Evolutionary conservation across 371 early-diverging fungal genomes (phyloP).

Genomic region (Batkoa obscura): DNA sequence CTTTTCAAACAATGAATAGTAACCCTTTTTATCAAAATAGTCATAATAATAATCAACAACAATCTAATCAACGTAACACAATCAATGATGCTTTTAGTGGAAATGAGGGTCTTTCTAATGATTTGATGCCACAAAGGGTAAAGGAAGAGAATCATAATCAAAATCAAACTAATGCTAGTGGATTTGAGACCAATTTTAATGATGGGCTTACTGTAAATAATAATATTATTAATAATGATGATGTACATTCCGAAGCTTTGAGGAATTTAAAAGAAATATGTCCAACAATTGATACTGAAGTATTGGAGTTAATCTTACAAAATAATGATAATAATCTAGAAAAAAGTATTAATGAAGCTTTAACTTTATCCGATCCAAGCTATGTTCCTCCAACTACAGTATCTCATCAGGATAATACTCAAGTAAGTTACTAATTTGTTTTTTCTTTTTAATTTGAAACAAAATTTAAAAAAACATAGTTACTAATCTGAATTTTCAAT

Average conservation of each 20-base stretch:
- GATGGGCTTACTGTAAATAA: neutral
- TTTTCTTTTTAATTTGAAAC: neutral
- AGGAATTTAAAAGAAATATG: neutral
- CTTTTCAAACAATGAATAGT: no score
- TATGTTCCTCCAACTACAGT: neutral
- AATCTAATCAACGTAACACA: no score
- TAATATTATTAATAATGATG: neutral
- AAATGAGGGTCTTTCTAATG: no score
- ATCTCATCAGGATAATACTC: neutral
- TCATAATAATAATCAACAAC: no score
- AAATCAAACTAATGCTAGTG: no score
- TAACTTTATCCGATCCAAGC: slow-evolving; percentile 1
- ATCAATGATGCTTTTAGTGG: no score
- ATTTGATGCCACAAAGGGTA: no score
- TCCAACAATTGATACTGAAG: slow-evolving; percentile 3
- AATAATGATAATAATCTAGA: slow-evolving; percentile 1
- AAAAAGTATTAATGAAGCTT: neutral
- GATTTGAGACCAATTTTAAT: no score
- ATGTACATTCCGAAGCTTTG: no score
- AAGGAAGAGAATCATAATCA: no score
- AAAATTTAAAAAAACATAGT: neutral
- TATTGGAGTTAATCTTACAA: slow-evolving; percentile 1
- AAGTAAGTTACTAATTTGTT: neutral
- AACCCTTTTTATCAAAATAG: no score
- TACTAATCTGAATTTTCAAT: neutral